Base-by-base conservation (phyloP, 176 grass and related monocot genomes). In the Neostapfia colusana region DNA sequence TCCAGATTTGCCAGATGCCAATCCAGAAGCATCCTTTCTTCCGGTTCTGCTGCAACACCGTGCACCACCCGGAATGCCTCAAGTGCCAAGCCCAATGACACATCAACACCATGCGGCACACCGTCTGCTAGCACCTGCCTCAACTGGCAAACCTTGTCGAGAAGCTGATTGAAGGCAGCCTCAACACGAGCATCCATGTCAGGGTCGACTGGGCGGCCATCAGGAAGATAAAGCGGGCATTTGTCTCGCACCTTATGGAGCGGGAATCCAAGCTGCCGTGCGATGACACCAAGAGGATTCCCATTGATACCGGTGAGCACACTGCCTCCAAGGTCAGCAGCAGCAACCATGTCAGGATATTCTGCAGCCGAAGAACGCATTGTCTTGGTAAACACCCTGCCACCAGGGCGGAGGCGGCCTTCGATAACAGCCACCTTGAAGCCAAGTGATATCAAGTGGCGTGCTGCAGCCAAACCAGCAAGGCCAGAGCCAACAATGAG, bases 281-380 rank as follows among this genome's bases (percentile, higher is more conserved):
- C 95, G 0, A 98, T 65, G 64, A 98, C 95, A 42, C 87, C 95
- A 15, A 98, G 84, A 28, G 95, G 95, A 20, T 98, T 98, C 17
- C 95, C 95, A 28, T 98, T 98, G 68, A 98, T 94, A 60, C 95
- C 95, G 9, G 95, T 98, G 59, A 98, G 95, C 58, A 98, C 95
- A 40, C 95, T 98, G 44, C 95, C 95, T 43, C 95, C 95, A 60
- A 98, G 95, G 72, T 98, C 95, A 51, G 88, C 95, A 67, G 95
- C 82, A 27, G 91, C 95, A 40, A 72, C 72, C 27, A 77, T 75
- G 68, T 83, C 50, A 62, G 91, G 77, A 36, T 85, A 68, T 13
- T 91, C 87, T 27, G 73, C 82, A 16, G 89, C 83, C 36, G 79
- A 90, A 70, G 90, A 94, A n/a, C 69, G 31, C 95, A 94, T 92